Conservation (phyloP, 2,329 filamentous ascomycete genomes). For the Aspergillus uvarum region DNA sequence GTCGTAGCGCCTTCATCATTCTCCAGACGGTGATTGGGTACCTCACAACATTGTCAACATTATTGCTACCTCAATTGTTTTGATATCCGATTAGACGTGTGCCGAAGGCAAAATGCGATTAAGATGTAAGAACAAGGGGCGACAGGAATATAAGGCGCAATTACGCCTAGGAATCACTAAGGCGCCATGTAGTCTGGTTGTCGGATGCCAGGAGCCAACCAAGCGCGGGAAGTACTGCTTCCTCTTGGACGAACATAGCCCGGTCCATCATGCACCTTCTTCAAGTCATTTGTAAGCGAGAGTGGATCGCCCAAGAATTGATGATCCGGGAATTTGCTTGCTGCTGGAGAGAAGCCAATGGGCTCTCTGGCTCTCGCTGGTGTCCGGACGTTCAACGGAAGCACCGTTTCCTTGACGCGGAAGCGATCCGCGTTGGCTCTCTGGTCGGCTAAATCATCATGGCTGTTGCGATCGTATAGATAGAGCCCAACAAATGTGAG, state of each 20-base stretch:
- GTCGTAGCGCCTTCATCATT: no score
- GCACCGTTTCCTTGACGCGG: constrained; percentile 61
- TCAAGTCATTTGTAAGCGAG: constrained; percentile 28
- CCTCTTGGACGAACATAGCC: constrained; percentile 43
- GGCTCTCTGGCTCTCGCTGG: constrained; percentile 38
- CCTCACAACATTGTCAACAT: background rate
- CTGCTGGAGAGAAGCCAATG: constrained; percentile 39
- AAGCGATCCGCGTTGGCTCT: constrained; percentile 65
- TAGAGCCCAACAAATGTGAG: constrained; percentile 92
- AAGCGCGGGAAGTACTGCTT: constrained; percentile 47
- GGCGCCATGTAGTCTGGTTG: constrained; percentile 80
- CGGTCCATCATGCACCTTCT: constrained; percentile 48
- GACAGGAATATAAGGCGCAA: background rate
- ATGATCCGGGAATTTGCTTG: constrained; percentile 22
- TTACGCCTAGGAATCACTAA: constrained; percentile 41
- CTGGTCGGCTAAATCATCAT: constrained; percentile 83
- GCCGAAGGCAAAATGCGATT: background rate
- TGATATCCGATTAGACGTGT: constrained; percentile 21
- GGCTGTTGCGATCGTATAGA: constrained; percentile 88
- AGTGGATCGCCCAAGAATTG: constrained; percentile 20
- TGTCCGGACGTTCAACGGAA: constrained; percentile 60
- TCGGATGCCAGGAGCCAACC: constrained; percentile 76
- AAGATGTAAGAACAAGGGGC: constrained; percentile 13
- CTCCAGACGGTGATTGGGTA: background rate
- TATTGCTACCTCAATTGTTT: background rate